These are phyloP conservation scores for Eutreptiella sp. DNA, from an alignment of 208 protist species.

Conservation along the genomic window DNA sequence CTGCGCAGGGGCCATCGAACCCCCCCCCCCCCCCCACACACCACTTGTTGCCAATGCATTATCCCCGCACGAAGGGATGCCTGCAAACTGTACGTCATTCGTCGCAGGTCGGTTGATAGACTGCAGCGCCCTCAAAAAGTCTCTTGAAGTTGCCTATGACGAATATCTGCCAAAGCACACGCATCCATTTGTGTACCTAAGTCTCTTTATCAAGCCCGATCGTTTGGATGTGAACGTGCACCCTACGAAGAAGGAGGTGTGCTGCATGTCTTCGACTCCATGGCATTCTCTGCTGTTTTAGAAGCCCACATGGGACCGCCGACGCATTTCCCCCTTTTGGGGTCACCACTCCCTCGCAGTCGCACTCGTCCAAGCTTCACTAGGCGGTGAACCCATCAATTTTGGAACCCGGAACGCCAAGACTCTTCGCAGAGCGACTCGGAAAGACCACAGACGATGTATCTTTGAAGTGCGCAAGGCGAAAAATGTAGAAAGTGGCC, in stretches of 20 bases:
- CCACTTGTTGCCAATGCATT: neutral
- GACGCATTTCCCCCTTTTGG: no score
- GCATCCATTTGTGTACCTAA: slow-evolving; percentile 88
- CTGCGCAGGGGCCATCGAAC: neutral
- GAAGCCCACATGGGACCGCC: no score
- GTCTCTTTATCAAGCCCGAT: slow-evolving; percentile 72
- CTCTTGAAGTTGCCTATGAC: slow-evolving; percentile 78
- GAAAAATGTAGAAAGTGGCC: no score
- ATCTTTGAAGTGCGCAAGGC: no score
- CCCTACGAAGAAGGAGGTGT: slow-evolving; percentile 93
- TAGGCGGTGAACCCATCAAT: no score
- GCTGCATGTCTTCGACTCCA: slow-evolving; percentile 69
- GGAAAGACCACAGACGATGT: no score
- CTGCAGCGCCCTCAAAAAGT: slow-evolving; percentile 59
- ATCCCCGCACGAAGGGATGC: neutral
- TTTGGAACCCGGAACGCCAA: no score
- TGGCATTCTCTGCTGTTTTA: slow-evolving; percentile 43
- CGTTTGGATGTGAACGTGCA: slow-evolving; percentile 98
- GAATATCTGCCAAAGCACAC: slow-evolving; percentile 74
- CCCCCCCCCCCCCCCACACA: neutral
- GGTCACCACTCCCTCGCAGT: no score
- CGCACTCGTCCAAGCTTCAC: no score
- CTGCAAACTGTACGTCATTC: neutral
- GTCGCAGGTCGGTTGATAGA: slow-evolving; percentile 63
- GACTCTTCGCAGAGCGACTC: no score